Base-by-base conservation (phyloP, 1,284 basidiomycete genomes). In the Sutorius eximius region DNA sequence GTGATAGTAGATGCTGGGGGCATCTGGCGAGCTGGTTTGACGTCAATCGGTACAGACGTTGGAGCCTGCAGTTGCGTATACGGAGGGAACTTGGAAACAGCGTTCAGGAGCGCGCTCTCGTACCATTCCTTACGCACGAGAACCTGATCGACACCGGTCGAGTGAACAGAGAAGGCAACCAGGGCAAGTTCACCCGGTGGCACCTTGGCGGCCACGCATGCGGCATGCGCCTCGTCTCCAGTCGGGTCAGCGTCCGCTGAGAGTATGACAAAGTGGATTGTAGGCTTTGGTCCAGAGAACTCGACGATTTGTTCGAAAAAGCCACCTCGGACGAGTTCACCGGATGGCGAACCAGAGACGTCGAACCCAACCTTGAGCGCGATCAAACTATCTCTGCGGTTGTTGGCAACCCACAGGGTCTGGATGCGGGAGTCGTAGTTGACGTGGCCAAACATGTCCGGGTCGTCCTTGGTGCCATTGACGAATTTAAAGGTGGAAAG, bases 321-420 rank as follows among this genome's bases (percentile, higher is more conserved):
- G 13, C 81, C 81, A 51, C 82, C 77, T 30, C 78, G 74, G 22
- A 76, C 72, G 46, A 89, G 85, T 53, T 88, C 85, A 20, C 82
- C 80, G 8, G 75, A 74, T 10, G 76, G 70, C 30, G 80, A 73
- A 42, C 78, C 77, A 32, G 80, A 77, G 38, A 79, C 71, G 49
- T 91, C 89, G 56, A 87, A 80, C 56, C 81, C 82, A 54, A 92
- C 77, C 67, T 82, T 88, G 66, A 91, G 77, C 15, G 87, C 90
- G 43, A 92, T 82, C 72, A 93, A 78, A 68, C 89, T 91, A 53
- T 91, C 87, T 18, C 90, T 81, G 37, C 87, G 83, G 68, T 83
- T 89, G 69, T 91, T 91, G 51, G 89, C 88, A 29, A 92, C 78
- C 90, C 90, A 92, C 16, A 92, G 75, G 0, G 89, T 91, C 71